These are phyloP conservation scores for Talaromyces sp. DNA, from an alignment of 2,329 filamentous ascomycete species.

Conservation along the genomic window DNA sequence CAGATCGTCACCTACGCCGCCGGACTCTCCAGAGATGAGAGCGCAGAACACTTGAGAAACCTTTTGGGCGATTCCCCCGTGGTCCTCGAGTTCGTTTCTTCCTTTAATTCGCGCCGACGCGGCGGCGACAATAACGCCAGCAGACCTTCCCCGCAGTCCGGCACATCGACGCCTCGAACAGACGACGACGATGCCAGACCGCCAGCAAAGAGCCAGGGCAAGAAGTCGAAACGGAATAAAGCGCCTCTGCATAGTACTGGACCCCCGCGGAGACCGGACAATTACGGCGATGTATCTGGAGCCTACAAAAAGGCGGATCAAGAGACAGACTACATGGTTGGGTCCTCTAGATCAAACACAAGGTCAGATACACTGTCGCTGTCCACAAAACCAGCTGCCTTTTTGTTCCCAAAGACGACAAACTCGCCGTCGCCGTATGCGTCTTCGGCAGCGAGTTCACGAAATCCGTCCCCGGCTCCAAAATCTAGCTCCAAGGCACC, in stretches of 20 bases:
- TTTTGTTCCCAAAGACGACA: slow-evolving; percentile 36
- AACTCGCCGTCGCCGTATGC: slow-evolving; percentile 23
- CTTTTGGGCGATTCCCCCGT: slow-evolving; percentile 81
- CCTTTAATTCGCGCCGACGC: slow-evolving; percentile 64
- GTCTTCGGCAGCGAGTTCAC: slow-evolving; percentile 42
- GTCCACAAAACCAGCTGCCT: slow-evolving; percentile 47
- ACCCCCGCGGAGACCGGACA: slow-evolving; percentile 57
- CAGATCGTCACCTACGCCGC: slow-evolving; percentile 79
- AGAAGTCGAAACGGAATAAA: slow-evolving; percentile 54
- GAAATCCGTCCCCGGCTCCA: slow-evolving; percentile 35
- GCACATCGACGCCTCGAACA: slow-evolving; percentile 2
- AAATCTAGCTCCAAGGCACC: slow-evolving; percentile 41
- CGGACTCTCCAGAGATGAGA: slow-evolving; percentile 69
- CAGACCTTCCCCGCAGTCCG: slow-evolving; percentile 10
- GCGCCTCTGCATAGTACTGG: slow-evolving; percentile 56
- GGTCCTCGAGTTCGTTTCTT: slow-evolving; percentile 64
- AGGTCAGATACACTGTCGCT: slow-evolving; percentile 43
- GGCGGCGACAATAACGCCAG: slow-evolving; percentile 21
- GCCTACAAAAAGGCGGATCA: slow-evolving; percentile 69
- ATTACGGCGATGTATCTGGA: slow-evolving; percentile 59
- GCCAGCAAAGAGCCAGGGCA: slow-evolving; percentile 36
- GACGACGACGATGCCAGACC: slow-evolving; percentile 9
- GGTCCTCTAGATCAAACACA: slow-evolving; percentile 37
- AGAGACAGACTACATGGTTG: slow-evolving; percentile 67
- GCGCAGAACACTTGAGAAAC: slow-evolving; percentile 79